Conservation (phyloP, 495 filamentous ascomycete species). For the Tricharina praecox region DNA sequence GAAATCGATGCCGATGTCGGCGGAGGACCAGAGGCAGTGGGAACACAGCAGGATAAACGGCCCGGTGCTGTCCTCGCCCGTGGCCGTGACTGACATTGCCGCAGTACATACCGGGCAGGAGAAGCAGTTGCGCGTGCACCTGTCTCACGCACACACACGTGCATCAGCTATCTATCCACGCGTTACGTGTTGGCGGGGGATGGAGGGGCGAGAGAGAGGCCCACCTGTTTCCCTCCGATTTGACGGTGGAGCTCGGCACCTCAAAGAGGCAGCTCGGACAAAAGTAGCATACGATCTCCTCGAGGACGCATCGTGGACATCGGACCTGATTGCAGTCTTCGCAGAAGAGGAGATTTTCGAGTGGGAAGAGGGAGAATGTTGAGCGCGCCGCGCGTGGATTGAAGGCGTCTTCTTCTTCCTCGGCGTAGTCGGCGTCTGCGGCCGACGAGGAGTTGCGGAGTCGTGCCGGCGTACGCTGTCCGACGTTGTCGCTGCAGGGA, state of each 20-base stretch:
- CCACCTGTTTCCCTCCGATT: conserved; percentile 82
- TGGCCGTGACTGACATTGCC: conserved; percentile 51
- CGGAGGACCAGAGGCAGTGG: conserved; percentile 81
- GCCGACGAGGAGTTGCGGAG: conserved; percentile 21
- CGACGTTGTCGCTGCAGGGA: conserved; percentile 56
- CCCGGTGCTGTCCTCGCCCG: conserved; percentile 36
- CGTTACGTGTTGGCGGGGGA: no score
- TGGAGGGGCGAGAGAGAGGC: conserved; percentile 18
- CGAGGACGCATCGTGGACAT: conserved; percentile 75
- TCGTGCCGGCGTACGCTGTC: conserved; percentile 30
- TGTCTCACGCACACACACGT: conserved; percentile 28
- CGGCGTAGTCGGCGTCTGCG: conserved; percentile 39
- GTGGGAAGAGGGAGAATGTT: conserved; percentile 76
- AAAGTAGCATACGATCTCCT: conserved; percentile 86
- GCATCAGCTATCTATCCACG: no score
- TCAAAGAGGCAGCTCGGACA: conserved; percentile 96
- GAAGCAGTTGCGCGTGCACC: conserved; percentile 88
- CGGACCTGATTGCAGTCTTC: conserved; percentile 92
- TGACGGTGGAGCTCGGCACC: conserved; percentile 74
- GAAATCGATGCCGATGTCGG: conserved; percentile 78
- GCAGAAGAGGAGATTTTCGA: conserved; percentile 90
- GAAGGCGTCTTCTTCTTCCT: conserved; percentile 66
- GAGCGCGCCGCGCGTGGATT: conserved; percentile 69
- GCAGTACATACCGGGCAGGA: conserved; percentile 82
- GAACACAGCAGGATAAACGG: conserved; percentile 69